Base-by-base conservation (phyloP, 352 stramenopile genomes). In the Stramenopiles sp. region DNA sequence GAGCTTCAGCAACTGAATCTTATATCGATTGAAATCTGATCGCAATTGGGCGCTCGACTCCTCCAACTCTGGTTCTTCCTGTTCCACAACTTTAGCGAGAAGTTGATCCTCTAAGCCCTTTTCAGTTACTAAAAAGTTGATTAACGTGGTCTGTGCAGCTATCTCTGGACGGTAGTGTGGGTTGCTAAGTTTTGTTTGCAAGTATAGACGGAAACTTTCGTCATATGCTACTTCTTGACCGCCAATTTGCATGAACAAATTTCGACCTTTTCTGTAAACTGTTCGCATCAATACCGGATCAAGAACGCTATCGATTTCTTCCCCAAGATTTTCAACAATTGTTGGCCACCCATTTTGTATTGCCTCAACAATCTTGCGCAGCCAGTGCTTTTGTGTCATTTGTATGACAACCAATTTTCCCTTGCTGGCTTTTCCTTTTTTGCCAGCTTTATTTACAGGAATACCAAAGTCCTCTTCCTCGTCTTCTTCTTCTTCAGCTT, bases 101-200 rank as follows among this genome's bases (percentile, higher is more conserved):
- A 96, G 83, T 81, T 96, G 92, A 44, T 96, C 92, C 84, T 95
- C 91, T 0, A 96, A 84, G 0, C 92, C 92, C 71, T 88, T 89
- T 75, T 95, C 89, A 7, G 92, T 97, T 29, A 96, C 92, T 71
- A 93, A 95, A 78, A 97, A 97, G 84, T 97, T 94, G 80, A 97
- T 95, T 0, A 97, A 86, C 55, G 92, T 96, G 81, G 91, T 96
- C 81, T 96, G 93, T 30, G 92, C 91, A 22, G 93, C 84, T n/a
- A 97, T 88, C 82, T 97, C 92, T 0, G 92, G 92, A 0, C 89
- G 88, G 82, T 95, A 97, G 83, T 97, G 92, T 0, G 92, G 93
- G 39, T 97, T 97, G 0, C 90, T 90, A 0, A 96, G 84, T 76
- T 95, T 95, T 0, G 91, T 97, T 84, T 97, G 92, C 30, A 97